Evolutionary conservation across 768 basidiomycete genomes (phyloP).

Genomic region (Leccinellum albellum): DNA sequence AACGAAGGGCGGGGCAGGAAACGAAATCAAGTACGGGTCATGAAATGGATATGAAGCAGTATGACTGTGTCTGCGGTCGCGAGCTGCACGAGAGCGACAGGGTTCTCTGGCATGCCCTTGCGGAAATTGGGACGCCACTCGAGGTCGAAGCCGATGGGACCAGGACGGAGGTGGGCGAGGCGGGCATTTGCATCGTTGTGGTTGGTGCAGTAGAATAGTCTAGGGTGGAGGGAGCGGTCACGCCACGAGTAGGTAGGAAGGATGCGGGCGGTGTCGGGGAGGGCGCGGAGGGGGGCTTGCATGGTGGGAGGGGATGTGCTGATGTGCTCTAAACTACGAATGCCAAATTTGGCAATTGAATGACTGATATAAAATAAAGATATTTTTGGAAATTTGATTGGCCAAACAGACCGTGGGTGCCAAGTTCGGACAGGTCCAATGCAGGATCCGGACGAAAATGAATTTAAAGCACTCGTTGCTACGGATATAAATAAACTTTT

Average conservation of each 20-base stretch:
- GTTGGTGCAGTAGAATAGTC: constrained; percentile 32
- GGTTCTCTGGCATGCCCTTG: constrained; percentile 57
- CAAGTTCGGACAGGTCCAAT: constrained; percentile 1
- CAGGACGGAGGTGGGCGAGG: constrained; percentile 20
- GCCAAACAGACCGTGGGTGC: constrained; percentile 12
- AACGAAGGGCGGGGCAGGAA: not conserved
- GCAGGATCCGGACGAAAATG: constrained; percentile 23
- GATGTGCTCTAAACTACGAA: constrained; percentile 2
- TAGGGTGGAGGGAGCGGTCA: constrained; percentile 5
- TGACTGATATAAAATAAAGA: constrained; percentile 13
- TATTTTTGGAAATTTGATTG: constrained; percentile 23
- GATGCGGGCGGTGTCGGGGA: not conserved
- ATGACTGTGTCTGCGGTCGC: constrained; percentile 53
- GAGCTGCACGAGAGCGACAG: constrained; percentile 71
- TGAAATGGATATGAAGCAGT: constrained; percentile 62
- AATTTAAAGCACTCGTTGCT: constrained; percentile 8
- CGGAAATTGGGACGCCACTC: constrained; percentile 70
- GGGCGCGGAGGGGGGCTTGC: not conserved
- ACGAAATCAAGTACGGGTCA: constrained; percentile 38
- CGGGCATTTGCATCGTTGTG: constrained; percentile 27
- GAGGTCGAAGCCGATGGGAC: constrained; percentile 62
- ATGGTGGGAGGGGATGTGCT: constrained; percentile 4
- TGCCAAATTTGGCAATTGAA: constrained; percentile 12
- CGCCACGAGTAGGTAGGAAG: constrained; percentile 25
- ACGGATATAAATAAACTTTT: constrained; percentile 30